A percentile compares a stretch with the other conserved stretches of the same genome.
These are phyloP conservation scores for Cajanus cajan DNA, from an alignment of 306 rosid species.

Conservation along the genomic window DNA sequence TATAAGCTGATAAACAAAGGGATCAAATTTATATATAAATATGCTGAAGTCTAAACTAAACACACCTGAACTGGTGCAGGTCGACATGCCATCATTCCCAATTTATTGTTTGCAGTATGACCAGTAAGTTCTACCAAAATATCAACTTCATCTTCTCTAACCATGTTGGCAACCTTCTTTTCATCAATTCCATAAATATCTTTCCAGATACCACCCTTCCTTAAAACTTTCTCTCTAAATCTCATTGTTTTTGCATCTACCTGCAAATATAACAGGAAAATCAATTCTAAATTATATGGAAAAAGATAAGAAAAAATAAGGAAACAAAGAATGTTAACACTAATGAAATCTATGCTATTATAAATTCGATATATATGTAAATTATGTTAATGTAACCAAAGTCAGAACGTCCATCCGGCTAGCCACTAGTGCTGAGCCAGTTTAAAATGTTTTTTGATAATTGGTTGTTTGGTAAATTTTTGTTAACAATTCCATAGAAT, in stretches of 20 bases:
- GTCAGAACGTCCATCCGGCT: not conserved
- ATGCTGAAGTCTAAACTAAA: not conserved
- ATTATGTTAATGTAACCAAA: not conserved
- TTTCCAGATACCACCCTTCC: slow-evolving; percentile 90
- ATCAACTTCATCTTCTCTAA: slow-evolving; percentile 92
- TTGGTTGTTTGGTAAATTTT: not conserved
- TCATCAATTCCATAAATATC: slow-evolving; percentile 93
- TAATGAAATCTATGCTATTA: not conserved
- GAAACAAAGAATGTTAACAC: not conserved
- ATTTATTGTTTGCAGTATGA: slow-evolving; percentile 94
- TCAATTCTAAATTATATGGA: slow-evolving; percentile 12
- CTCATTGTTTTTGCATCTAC: slow-evolving; percentile 91
- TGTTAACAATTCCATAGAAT: not conserved
- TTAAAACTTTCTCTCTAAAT: slow-evolving; percentile 81
- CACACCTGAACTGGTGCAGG: slow-evolving; percentile 84
- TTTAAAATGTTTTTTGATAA: not conserved
- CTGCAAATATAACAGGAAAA: slow-evolving; percentile 52
- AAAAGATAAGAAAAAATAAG: not conserved
- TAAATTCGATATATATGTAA: not conserved
- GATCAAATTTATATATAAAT: not conserved
- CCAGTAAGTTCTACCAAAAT: slow-evolving; percentile 97
- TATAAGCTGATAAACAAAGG: not conserved
- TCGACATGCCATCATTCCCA: slow-evolving; percentile 98
- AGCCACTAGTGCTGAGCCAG: not conserved
- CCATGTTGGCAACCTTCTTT: slow-evolving; percentile 83